These are phyloP conservation scores for Asparagopsis taxiformis DNA, from an alignment of 31 red algal genomes.

Conservation along the genomic window DNA sequence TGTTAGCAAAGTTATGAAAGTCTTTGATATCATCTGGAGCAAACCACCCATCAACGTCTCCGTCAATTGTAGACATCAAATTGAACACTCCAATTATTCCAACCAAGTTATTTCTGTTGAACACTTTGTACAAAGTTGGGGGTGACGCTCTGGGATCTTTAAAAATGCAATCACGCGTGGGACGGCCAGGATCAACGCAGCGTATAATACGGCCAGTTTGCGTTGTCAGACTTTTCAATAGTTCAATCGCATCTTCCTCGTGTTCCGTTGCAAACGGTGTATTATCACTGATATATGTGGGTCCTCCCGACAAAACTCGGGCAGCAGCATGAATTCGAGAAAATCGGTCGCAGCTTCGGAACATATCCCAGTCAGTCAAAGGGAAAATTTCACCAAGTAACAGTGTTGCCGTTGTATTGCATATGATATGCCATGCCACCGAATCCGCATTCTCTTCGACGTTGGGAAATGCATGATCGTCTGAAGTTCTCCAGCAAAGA, in stretches of 20 bases:
- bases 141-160: conserved; percentile 20
- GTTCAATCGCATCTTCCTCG: not conserved
- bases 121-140: conserved; percentile 28
- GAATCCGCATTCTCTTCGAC: conserved; percentile 28
- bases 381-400: conserved; percentile 61
- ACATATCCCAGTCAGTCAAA: conserved; percentile 65
- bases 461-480: conserved; percentile 59
- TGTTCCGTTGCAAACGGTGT: not conserved
- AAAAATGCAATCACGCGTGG: conserved; percentile 35
- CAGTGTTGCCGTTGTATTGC: conserved; percentile 35
- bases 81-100: conserved; percentile 44
- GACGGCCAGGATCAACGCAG: conserved; percentile 39
- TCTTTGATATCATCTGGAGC: conserved; percentile 15
- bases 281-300: conserved; percentile 40
- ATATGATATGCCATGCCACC: conserved; percentile 53
- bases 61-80: conserved; percentile 8
- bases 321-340: conserved; percentile 34
- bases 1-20: not conserved
- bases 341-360: conserved; percentile 11
- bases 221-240: conserved; percentile 39
- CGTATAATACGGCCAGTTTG: conserved; percentile 18
- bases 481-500: conserved; percentile 52
- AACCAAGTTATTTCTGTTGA: conserved; percentile 27
- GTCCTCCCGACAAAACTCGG: conserved; percentile 57
- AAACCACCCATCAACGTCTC: conserved; percentile 7